phyloP scores from a whole-genome alignment of 495 filamentous ascomycete genomes.

The Wilcoxina mikolae region DNA sequence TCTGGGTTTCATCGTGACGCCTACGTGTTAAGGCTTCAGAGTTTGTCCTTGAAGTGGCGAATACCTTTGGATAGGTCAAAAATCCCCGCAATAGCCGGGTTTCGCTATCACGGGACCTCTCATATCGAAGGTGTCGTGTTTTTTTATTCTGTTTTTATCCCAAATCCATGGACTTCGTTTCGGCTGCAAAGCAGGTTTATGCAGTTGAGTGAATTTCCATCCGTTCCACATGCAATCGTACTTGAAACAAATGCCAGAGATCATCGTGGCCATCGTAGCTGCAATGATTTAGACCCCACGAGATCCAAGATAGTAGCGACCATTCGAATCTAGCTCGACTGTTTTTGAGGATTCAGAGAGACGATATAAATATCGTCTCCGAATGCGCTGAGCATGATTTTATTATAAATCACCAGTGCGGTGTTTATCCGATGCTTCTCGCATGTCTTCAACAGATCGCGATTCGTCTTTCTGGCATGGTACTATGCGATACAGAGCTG shows the following conservation, averaged over 20 bases:
- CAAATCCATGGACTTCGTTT: not conserved
- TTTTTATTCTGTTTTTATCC: conserved; percentile 2
- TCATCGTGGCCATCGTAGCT: not conserved
- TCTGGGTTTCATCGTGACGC: not conserved
- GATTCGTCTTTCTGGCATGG: not conserved
- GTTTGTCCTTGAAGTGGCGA: not conserved
- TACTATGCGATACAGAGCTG: not conserved
- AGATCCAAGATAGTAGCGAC: not conserved
- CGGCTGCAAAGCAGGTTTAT: conserved; percentile 2
- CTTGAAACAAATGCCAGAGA: conserved; percentile 1
- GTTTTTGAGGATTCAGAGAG: not conserved
- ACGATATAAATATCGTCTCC: not conserved
- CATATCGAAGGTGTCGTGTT: not conserved
- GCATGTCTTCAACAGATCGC: not conserved
- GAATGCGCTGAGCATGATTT: not conserved
- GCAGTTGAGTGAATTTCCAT: conserved; percentile 8
- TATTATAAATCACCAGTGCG: not conserved
- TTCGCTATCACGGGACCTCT: not conserved
- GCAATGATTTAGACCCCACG: conserved; percentile 1
- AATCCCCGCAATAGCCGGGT: not conserved
- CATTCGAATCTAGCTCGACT: not conserved
- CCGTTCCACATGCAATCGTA: not conserved
- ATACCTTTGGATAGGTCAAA: not conserved
- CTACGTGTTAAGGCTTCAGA: conserved; percentile 6
- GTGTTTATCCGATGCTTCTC: conserved; percentile 1